A percentile compares a stretch with the other conserved stretches of the same genome.
Conservation (phyloP, 2,329 filamentous ascomycete species). For the Hymenotorrendiella dingleyae region DNA sequence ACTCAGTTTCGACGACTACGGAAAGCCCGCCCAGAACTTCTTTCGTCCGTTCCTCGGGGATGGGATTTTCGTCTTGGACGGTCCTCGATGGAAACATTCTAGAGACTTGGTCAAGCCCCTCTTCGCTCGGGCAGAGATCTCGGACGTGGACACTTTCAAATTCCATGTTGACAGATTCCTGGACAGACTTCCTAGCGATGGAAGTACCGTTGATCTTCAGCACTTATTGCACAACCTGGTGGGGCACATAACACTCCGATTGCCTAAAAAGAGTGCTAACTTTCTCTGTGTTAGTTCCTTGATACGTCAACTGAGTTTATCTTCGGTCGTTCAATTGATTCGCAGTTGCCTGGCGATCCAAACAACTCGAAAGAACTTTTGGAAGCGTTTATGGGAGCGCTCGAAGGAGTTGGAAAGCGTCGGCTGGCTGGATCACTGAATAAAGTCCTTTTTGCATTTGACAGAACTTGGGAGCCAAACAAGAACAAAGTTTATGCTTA, state of each 20-base stretch:
- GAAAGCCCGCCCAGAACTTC: slow-evolving; percentile 38
- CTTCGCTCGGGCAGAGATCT: not conserved
- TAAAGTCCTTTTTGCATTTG: not conserved
- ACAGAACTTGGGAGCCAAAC: not conserved
- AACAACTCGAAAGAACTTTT: not conserved
- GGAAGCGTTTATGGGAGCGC: not conserved
- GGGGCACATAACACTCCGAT: no score
- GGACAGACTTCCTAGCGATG: not conserved
- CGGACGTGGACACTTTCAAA: not conserved
- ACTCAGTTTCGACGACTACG: slow-evolving; percentile 48
- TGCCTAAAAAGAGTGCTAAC: not conserved
- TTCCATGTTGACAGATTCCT: not conserved
- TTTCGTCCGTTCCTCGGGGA: slow-evolving; percentile 26
- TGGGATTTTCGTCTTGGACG: not conserved
- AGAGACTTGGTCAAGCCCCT: not conserved
- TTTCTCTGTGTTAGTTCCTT: not conserved
- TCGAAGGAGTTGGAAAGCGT: not conserved
- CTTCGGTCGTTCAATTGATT: not conserved
- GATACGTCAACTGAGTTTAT: not conserved
- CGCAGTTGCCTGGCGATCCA: not conserved
- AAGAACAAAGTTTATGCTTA: not conserved
- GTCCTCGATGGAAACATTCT: not conserved
- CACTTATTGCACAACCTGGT: not conserved
- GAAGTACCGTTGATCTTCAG: not conserved
- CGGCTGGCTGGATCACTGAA: not conserved